A percentile compares a stretch with the other conserved stretches of the same genome.
Conservation (phyloP, 495 filamentous ascomycete species). For the Aspergillus incahuasiensis region DNA sequence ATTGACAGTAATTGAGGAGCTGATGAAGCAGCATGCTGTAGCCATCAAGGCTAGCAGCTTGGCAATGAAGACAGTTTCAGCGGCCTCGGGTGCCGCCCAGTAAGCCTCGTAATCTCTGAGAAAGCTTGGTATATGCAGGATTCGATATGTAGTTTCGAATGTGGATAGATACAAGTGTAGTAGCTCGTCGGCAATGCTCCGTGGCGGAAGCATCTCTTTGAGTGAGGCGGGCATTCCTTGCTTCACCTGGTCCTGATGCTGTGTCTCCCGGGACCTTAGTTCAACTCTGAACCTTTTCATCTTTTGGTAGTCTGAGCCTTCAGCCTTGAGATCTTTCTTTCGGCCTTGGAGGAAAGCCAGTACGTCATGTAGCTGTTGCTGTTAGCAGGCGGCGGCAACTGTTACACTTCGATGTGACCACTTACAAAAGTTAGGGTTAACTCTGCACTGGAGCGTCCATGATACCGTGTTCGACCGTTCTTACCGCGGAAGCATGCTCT, state of each 20-base stretch:
- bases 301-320: conserved; percentile 27
- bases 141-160: conserved; percentile 53
- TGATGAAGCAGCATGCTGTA: conserved; percentile 47
- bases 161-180: conserved; percentile 51
- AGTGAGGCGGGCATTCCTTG: conserved; percentile 37
- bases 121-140: conserved; percentile 57
- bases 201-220: conserved; percentile 44
- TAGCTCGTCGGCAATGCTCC: conserved; percentile 46
- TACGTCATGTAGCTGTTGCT: conserved; percentile 43
- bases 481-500: conserved; percentile 43
- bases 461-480: conserved; percentile 44
- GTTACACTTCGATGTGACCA: background rate
- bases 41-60: conserved; percentile 52
- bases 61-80: conserved; percentile 34
- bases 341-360: conserved; percentile 38
- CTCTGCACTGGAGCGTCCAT: conserved; percentile 44
- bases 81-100: conserved; percentile 38
- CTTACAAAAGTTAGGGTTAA: conserved; percentile 46
- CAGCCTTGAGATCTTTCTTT: conserved; percentile 20
- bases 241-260: conserved; percentile 33
- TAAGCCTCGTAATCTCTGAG: conserved; percentile 46
- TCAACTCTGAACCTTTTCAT: conserved; percentile 33
- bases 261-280: conserved; percentile 31
- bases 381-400: conserved; percentile 1
- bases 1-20: conserved; percentile 18